phyloP scores from a whole-genome alignment of 164 flowering plant species.

The Brasenia schreberi region DNA sequence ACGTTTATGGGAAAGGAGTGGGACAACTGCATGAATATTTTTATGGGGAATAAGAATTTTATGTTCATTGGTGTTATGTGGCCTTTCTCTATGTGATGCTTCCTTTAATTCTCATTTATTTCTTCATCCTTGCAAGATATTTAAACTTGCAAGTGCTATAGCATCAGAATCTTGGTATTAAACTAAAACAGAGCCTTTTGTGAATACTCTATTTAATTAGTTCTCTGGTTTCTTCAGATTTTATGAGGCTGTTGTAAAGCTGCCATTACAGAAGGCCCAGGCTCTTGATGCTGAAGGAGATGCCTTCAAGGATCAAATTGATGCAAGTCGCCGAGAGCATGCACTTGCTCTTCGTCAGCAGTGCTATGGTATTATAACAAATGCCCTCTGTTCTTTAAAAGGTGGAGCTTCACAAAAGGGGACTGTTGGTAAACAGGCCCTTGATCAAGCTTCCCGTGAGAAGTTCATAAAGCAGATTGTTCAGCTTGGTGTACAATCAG shows the following conservation, averaged over 20 bases:
- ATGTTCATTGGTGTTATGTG: too few relatives aligned
- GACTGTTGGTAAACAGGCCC: constrained; percentile 25
- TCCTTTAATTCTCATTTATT: too few relatives aligned
- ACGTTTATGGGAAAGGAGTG: too few relatives aligned
- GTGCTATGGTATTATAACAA: constrained; percentile 74
- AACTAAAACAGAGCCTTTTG: too few relatives aligned
- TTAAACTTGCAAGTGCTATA: too few relatives aligned
- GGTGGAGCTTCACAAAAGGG: constrained; percentile 28
- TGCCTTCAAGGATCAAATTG: constrained; percentile 88
- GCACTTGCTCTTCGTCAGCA: constrained; percentile 67
- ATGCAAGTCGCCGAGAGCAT: constrained; percentile 48
- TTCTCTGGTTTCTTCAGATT: constrained; percentile 34
- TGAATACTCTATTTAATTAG: background rate
- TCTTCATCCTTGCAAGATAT: too few relatives aligned
- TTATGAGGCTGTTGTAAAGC: constrained; percentile 94
- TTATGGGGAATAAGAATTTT: too few relatives aligned
- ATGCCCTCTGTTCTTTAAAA: constrained; percentile 69
- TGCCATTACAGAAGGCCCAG: constrained; percentile 92
- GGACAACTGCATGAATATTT: too few relatives aligned
- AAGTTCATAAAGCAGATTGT: constrained; percentile 79
- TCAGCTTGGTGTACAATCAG: constrained; percentile 88
- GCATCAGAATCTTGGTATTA: too few relatives aligned
- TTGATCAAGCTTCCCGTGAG: constrained; percentile 52
- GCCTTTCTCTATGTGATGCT: too few relatives aligned
- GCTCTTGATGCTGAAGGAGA: constrained; percentile 84